Evolutionary conservation across 169 alveolate genomes (phyloP).

Genomic region (Eimeria necatrix): DNA sequence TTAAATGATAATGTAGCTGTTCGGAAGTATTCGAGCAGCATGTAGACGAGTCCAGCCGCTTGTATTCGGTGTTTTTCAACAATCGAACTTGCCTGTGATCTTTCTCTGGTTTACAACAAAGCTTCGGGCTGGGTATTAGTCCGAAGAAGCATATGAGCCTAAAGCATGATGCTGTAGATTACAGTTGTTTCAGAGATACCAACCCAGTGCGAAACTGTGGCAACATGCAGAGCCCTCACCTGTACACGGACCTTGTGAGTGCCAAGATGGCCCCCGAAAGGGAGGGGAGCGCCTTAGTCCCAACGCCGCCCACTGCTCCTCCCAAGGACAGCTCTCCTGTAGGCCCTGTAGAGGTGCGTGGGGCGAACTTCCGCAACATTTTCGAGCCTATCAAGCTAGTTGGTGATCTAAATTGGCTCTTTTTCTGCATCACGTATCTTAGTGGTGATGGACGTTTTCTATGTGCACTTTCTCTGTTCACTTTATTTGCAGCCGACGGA

Average conservation of each 20-base stretch:
- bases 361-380: background rate
- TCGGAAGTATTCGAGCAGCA: too few species aligned
- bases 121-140: too few species aligned
- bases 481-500: background rate
- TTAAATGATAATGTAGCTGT: too few species aligned
- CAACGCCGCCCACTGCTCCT: conserved; percentile 61
- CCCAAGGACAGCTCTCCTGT: conserved; percentile 3
- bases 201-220: background rate
- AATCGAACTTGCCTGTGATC: too few species aligned
- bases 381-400: too few species aligned
- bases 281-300: background rate
- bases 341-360: background rate
- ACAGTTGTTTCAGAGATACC: background rate
- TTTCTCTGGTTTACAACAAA: too few species aligned
- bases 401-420: too few species aligned
- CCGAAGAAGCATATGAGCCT: too few species aligned
- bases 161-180: too few species aligned
- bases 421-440: too few species aligned
- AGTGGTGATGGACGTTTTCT: background rate
- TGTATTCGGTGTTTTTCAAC: too few species aligned
- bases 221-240: background rate
- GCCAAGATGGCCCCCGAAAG: background rate
- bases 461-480: background rate
- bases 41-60: too few species aligned
- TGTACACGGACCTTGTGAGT: background rate